These are phyloP conservation scores for Bipolaris oryzae DNA, from an alignment of 2,329 filamentous ascomycete species.

Conservation along the genomic window DNA sequence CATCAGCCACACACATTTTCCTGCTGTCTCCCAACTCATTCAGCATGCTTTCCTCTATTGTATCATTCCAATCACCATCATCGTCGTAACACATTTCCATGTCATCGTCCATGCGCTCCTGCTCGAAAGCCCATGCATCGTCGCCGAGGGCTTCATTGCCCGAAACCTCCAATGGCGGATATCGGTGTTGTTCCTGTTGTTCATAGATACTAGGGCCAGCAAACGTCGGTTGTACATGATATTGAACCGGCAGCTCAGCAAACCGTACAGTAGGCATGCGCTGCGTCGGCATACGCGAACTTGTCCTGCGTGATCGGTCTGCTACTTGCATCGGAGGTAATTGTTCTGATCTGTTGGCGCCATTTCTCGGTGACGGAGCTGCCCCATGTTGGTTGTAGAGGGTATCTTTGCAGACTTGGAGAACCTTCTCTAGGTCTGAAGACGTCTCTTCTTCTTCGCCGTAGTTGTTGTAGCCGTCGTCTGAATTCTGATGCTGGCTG, in stretches of 20 bases:
- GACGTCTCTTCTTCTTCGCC: conserved; percentile 20
- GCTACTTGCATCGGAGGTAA: background rate
- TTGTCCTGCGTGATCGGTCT: background rate
- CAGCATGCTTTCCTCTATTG: background rate
- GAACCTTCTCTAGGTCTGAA: conserved; percentile 31
- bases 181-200: conserved; percentile 31
- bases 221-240: conserved; percentile 17
- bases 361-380: conserved; percentile 1
- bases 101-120: conserved; percentile 3
- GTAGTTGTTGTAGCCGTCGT: background rate
- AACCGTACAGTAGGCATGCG: conserved; percentile 26
- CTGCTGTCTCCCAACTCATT: background rate
- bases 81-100: background rate
- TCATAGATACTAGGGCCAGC: conserved; percentile 34
- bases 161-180: background rate
- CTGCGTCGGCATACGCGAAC: background rate
- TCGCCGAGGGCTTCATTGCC: background rate
- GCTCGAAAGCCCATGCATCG: background rate
- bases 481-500: background rate
- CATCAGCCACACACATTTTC: background rate
- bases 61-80: conserved; percentile 3
- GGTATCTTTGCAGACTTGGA: conserved; percentile 35
- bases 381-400: conserved; percentile 18
- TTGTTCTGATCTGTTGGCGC: background rate
- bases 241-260: conserved; percentile 7